These are phyloP conservation scores for Fraxinus velutina DNA, from an alignment of 305 asterid genomes.

Conservation along the genomic window DNA sequence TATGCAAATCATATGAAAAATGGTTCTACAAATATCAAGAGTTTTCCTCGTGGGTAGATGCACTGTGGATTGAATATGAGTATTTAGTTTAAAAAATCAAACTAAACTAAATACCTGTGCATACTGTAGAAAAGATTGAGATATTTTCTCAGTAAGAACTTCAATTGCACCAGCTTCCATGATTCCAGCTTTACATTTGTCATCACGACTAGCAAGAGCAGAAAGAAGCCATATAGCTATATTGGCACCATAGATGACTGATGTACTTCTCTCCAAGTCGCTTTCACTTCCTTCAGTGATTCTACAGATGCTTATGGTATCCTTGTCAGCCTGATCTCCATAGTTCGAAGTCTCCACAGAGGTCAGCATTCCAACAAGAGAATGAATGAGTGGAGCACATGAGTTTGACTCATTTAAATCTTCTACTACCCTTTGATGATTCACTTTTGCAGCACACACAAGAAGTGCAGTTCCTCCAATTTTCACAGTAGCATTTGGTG, in stretches of 20 bases:
- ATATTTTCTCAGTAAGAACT: conserved; percentile 76
- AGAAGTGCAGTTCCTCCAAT: conserved; percentile 96
- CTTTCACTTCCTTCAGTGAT: conserved; percentile 36
- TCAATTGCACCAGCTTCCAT: conserved; percentile 95
- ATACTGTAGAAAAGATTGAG: conserved; percentile 63
- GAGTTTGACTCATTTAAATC: conserved; percentile 62
- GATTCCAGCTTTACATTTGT: conserved; percentile 63
- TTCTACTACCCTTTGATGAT: conserved; percentile 70
- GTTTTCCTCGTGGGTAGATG: neutral
- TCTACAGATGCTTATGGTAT: conserved; percentile 64
- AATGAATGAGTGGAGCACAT: conserved; percentile 62
- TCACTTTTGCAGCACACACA: conserved; percentile 74
- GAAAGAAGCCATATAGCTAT: conserved; percentile 92
- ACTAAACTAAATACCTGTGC: conserved; percentile 49
- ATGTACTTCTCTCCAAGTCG: conserved; percentile 52
- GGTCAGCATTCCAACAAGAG: conserved; percentile 77
- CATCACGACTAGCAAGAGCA: conserved; percentile 75
- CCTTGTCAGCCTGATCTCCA: conserved; percentile 49
- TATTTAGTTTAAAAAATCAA: neutral
- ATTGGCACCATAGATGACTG: conserved; percentile 64
- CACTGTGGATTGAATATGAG: neutral
- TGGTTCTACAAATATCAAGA: neutral
- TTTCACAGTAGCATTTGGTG: conserved; percentile 59
- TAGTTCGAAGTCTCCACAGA: conserved; percentile 45
- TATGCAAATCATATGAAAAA: neutral